Percentiles rank a stretch among this genome's conserved stretches.
Evolutionary conservation across 495 filamentous ascomycete genomes (phyloP).

Genomic region (Pseudotulostoma volvatum): DNA sequence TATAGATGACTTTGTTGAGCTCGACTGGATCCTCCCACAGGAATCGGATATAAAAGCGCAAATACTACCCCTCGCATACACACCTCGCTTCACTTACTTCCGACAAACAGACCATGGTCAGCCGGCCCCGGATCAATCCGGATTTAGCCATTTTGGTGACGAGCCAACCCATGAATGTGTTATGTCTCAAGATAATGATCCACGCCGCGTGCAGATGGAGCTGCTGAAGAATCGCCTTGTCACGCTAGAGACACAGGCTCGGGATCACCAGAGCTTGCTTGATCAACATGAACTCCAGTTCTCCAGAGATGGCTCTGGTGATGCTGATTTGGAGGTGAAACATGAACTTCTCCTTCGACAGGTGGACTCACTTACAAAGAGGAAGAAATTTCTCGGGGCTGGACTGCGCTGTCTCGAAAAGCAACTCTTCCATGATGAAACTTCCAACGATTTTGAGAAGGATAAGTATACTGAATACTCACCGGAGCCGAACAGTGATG

Average conservation of each 20-base stretch:
- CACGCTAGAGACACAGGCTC: constrained; percentile 61
- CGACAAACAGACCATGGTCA: constrained; percentile 85
- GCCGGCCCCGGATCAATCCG: constrained; percentile 48
- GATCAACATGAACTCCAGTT: constrained; percentile 49
- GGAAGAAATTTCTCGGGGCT: constrained; percentile 58
- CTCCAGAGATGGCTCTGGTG: constrained; percentile 35
- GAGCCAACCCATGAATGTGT: constrained; percentile 88
- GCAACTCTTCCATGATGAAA: constrained; percentile 32
- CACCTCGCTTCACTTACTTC: constrained; percentile 92
- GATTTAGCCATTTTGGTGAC: constrained; percentile 73
- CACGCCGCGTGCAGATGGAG: constrained; percentile 72
- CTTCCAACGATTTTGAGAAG: constrained; percentile 11
- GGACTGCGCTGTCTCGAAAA: constrained; percentile 54
- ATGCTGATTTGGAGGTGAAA: constrained; percentile 37
- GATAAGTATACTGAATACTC: constrained; percentile 31
- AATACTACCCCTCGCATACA: constrained; percentile 80
- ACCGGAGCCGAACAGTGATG: constrained; percentile 24
- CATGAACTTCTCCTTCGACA: constrained; percentile 57
- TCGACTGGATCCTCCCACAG: constrained; percentile 88
- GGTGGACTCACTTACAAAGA: constrained; percentile 48
- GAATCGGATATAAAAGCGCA: constrained; percentile 84
- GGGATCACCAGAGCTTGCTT: constrained; percentile 47
- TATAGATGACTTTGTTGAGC: constrained; percentile 97
- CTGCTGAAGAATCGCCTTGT: constrained; percentile 67
- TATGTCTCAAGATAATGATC: constrained; percentile 88